phyloP scores from a whole-genome alignment of 2,329 filamentous ascomycete genomes.

The Torrubiella hemipterigena region DNA sequence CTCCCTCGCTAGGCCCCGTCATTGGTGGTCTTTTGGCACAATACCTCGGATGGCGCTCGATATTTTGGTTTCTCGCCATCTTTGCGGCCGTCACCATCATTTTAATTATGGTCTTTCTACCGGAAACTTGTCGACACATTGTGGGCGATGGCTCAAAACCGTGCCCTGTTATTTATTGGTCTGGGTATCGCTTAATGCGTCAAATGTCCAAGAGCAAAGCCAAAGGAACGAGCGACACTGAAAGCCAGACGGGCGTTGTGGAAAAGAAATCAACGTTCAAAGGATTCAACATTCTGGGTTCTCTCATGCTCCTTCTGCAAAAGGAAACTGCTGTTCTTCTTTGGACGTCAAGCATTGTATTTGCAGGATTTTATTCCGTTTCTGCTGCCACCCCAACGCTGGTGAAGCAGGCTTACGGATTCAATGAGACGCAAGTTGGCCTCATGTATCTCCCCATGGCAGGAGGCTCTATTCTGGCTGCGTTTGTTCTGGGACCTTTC shows the following conservation, averaged over 20 bases:
- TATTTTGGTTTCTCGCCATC: constrained; percentile 44
- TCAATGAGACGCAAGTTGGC: constrained; percentile 42
- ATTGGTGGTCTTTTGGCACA: constrained; percentile 39
- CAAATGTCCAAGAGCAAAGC: neutral
- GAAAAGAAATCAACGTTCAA: constrained; percentile 24
- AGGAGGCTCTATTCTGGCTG: constrained; percentile 33
- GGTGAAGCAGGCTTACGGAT: constrained; percentile 42
- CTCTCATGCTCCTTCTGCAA: constrained; percentile 26
- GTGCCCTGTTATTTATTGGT: too few species aligned
- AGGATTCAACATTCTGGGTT: constrained; percentile 26
- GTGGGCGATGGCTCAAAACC: constrained; percentile 36
- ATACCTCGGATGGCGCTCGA: constrained; percentile 37
- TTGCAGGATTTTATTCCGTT: constrained; percentile 37
- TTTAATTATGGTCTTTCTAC: constrained; percentile 29
- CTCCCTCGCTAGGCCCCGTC: constrained; percentile 30
- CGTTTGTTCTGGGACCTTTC: constrained; percentile 34
- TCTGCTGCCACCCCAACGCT: constrained; percentile 30
- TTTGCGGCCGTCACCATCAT: constrained; percentile 23
- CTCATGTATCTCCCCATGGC: constrained; percentile 41
- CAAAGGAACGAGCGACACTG: neutral
- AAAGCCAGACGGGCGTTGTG: too few species aligned
- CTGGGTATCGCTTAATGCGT: too few species aligned
- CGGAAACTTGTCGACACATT: constrained; percentile 28
- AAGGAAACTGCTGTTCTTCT: constrained; percentile 32
- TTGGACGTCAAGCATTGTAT: constrained; percentile 29